Conservation (phyloP, 768 basidiomycete genomes). For the Xerocomellus amylosporus region DNA sequence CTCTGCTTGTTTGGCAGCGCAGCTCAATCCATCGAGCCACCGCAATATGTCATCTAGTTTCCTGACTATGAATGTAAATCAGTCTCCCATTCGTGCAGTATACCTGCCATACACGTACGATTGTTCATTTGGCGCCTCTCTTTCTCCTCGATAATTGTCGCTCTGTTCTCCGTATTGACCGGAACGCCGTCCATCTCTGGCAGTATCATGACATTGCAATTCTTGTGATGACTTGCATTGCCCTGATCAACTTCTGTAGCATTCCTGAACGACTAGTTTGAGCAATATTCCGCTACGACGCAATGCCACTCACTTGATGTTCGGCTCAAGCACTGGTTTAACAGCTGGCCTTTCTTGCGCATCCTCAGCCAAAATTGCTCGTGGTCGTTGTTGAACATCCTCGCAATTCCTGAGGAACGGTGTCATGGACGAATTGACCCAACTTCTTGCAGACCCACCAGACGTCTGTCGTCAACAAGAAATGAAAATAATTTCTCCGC, state of each 20-base stretch:
- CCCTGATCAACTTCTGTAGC: not conserved
- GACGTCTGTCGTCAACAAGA: constrained; percentile 6
- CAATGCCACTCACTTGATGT: not conserved
- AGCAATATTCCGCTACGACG: not conserved
- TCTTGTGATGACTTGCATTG: not conserved
- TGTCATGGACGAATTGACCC: not conserved
- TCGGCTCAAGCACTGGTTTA: not conserved
- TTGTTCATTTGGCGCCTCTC: not conserved
- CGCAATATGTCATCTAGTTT: constrained; percentile 8
- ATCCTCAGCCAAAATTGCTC: not conserved
- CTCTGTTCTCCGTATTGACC: not conserved
- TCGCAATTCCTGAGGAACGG: constrained; percentile 5
- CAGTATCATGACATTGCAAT: too few relatives aligned
- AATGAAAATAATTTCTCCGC: constrained; percentile 3
- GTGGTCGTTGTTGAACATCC: not conserved
- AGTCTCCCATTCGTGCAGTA: not conserved
- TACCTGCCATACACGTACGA: not conserved
- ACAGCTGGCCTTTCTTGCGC: not conserved
- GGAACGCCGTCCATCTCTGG: too few relatives aligned
- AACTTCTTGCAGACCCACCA: constrained; percentile 1
- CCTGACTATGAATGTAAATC: not conserved
- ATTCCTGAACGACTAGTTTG: not conserved
- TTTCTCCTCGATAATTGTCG: not conserved
- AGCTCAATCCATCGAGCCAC: constrained; percentile 13
- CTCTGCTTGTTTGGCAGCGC: constrained; percentile 12